Evolutionary conservation across 1,139 yeast species (phyloP), one percentile per base, ranked within the genome.

Genomic region (Geotrichum aggregatum): DNA sequence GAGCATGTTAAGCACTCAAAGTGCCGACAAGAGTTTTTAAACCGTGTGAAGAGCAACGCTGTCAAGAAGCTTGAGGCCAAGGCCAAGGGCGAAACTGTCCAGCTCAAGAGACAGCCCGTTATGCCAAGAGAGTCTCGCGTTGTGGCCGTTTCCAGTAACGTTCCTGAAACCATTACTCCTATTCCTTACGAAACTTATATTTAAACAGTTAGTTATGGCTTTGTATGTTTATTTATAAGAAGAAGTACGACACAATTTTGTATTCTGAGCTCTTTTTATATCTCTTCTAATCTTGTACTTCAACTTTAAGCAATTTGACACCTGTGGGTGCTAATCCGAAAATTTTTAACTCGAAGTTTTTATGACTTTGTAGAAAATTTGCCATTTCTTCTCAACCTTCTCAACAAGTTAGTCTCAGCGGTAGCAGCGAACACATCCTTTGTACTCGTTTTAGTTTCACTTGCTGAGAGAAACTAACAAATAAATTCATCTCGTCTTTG

Each of bases 1-100:
- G 98, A 92, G 83, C 98, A 92, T 81, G 82, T 92, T 73, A 89
- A 89, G 82, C 98, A 91, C 89, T 92, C 98, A 73, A 92, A 92
- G 80, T 92, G 98, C 84, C 92, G 98, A 82, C 88, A 87, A 77
- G 98, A 92, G 79, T 92, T 92, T 79, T 82, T 92, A 77, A 85
- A 87, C 84, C 88, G 98, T 82, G 98, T 92, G 72, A 91, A 89
- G 83, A 73, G 84, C 72, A 91, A 91, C 79, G 96, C 96, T 75
- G 92, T 88, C 69, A 82, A 80, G 80, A 86, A 84, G 82, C 77
- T 76, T 70, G 97, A 86, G 77, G 98, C 98, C 67, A 89, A 88
- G 83, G 92, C 85, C 65, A 79, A 84, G 74, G 98, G 98, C 76
- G 85, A 82, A 73, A 77, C 87, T 68, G 92, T 87, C 64, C 80